Base-by-base conservation (phyloP, 805 yeast species). In the Lachancea kluyveri region DNA sequence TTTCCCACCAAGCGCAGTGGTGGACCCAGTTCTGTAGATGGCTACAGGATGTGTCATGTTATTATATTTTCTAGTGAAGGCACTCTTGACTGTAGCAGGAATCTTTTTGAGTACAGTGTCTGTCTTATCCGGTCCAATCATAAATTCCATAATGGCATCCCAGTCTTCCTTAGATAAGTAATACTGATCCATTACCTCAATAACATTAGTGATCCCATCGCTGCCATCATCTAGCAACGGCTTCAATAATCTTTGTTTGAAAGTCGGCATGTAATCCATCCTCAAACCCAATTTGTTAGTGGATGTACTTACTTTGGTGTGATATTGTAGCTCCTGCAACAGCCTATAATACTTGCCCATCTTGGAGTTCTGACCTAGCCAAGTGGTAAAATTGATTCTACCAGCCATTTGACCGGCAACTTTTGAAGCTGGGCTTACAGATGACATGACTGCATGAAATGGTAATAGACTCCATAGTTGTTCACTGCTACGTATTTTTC, bases 381-480 rank as follows among this genome's bases (percentile, higher is more conserved):
- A 88, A 1, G 79, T 63, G 0, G 96, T 74, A 61, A 90, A 90
- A 58, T 76, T 78, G 33, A 79, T 75, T 42, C 95, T 65, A 7
- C 81, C 81, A 1, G 69, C 59, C 29, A 80, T 57, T 30, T 69
- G 71, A 6, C 96, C 96, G 10, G 84, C 78, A 13, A 86, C 77
- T 41, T 68, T 71, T 20, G 75, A 74, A 1, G 85, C 70, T 1
- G 97, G 98, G 29, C 73, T 62, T 8, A 92, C 85, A 0, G 94
- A 73, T 1, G 96, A 88, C 67, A 82, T 65, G 4, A 86, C 70
- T 0, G 87, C 96, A 59, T 86, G 96, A 48, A 86, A 69, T 5
- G 97, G 98, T 66, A 92, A 70, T 38, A 90, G 67, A 39, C 92
- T 76, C 97, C 97, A 88, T 45, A 83, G 84, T 57, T 90, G 97